Base-by-base conservation (phyloP, 2,329 filamentous ascomycete genomes). In the Lanzia echinophila region DNA sequence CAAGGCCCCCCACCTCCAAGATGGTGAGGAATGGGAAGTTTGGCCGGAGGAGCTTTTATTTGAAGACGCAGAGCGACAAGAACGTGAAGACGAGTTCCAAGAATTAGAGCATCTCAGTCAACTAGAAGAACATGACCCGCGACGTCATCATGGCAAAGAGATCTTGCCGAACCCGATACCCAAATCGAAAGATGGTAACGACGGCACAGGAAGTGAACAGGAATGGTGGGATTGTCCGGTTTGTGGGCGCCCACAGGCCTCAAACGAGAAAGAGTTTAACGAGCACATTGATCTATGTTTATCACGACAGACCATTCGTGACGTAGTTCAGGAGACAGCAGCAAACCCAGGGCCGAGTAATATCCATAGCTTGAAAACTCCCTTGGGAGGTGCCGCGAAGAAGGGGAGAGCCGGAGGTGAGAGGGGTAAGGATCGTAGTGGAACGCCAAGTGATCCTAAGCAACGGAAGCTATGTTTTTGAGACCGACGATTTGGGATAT, bases 271-370 rank as follows among this genome's bases (percentile, higher is more conserved):
- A 44, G 73, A 72, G 0, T 95, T 97, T 71, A 99, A 99, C 62
- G 82, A 87, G 54, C 94, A 99, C 65, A 90, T 99, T 49, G 94
- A 99, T 68, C 79, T 87, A 8, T 99, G 94, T 68, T 78, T 99
- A 1, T 96, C 91, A 0, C 79, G 85, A 53, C 83, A 88, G 65
- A 88, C 90, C 0, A 97, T 99, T 63, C 86, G 86, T 44, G 89
- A 96, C 63, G 86, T 83, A 0, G 84, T 94, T 1, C 84, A 88
- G 54, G 77, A 77, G 47, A 63, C 53, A 3, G 33, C 47, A 8
- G 19, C 17, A 15, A 43, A 28, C 8, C 28, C 12, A 36, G 11
- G 34, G 12, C 11, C 12, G 34, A n/a, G 34, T 13, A 13, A 36
- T 36, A 12, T 36, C 34, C 4, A n/a, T 13, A 13, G 34, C 4